phyloP scores from a whole-genome alignment of 352 stramenopile species.

The Pythium utonaiense region DNA sequence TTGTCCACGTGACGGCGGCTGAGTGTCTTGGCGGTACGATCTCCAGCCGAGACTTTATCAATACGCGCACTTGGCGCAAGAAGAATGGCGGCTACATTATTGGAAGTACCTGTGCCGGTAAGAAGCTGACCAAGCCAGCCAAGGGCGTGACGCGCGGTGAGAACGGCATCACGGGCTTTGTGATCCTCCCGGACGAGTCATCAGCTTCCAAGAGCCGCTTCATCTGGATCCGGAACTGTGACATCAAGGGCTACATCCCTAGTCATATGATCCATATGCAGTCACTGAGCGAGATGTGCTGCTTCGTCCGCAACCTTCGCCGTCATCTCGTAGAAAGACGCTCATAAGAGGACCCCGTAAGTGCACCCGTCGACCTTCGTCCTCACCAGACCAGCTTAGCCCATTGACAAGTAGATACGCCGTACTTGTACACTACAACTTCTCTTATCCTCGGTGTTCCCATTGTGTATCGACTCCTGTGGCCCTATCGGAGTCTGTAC shows the following conservation, averaged over 20 bases:
- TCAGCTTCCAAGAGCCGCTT: slow-evolving; percentile 76
- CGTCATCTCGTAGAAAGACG: slow-evolving; percentile 50
- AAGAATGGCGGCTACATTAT: slow-evolving; percentile 73
- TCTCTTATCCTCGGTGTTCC: neutral
- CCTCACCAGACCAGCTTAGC: neutral
- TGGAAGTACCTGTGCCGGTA: slow-evolving; percentile 55
- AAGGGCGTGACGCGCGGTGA: slow-evolving; percentile 77
- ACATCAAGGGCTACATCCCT: slow-evolving; percentile 86
- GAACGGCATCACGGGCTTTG: slow-evolving; percentile 69
- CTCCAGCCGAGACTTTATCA: slow-evolving; percentile 79
- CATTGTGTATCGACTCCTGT: neutral
- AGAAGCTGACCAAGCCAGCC: slow-evolving; percentile 59
- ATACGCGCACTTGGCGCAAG: slow-evolving; percentile 68
- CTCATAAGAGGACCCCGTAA: slow-evolving; percentile 15
- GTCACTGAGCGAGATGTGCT: slow-evolving; percentile 71
- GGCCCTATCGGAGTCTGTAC: neutral
- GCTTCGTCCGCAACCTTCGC: slow-evolving; percentile 78
- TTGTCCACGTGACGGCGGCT: slow-evolving; percentile 66
- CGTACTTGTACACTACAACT: neutral
- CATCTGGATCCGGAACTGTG: slow-evolving; percentile 80
- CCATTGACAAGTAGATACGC: slow-evolving; percentile 18
- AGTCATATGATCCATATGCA: slow-evolving; percentile 73
- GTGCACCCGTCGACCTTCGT: neutral
- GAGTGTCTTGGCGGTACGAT: slow-evolving; percentile 72
- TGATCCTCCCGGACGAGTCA: slow-evolving; percentile 70